Evolutionary conservation across 2,329 filamentous ascomycete genomes (phyloP).

Genomic region (Colletotrichum sp.): DNA sequence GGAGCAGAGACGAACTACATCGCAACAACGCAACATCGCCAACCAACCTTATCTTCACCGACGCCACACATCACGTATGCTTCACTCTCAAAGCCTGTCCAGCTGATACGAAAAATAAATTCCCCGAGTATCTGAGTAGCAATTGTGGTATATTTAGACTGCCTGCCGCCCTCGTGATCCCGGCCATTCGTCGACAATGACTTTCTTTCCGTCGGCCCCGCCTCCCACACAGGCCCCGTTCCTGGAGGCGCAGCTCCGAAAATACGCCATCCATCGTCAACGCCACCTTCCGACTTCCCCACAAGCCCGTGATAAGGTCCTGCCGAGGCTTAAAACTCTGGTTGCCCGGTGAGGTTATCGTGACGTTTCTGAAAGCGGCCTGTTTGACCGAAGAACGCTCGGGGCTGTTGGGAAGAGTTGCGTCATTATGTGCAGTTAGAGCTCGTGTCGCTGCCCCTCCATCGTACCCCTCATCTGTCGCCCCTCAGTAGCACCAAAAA

Average conservation of each 20-base stretch:
- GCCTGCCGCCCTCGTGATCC: background rate
- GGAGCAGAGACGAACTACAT: background rate
- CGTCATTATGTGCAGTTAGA: background rate
- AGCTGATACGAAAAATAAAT: background rate
- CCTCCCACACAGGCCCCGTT: background rate
- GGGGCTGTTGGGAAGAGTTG: background rate
- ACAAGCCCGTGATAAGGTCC: background rate
- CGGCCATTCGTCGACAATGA: background rate
- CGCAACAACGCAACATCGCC: background rate
- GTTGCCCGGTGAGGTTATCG: background rate
- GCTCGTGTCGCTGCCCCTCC: background rate
- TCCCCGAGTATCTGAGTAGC: background rate
- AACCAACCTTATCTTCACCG: background rate
- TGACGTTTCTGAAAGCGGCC: background rate
- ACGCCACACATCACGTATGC: background rate
- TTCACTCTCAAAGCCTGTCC: background rate
- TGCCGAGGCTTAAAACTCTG: background rate
- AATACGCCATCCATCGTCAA: slow-evolving; percentile 1
- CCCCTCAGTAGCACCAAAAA: background rate
- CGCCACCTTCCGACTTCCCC: slow-evolving; percentile 9
- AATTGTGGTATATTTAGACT: slow-evolving; percentile 15
- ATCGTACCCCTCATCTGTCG: background rate
- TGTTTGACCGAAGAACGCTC: background rate
- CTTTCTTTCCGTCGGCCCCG: background rate
- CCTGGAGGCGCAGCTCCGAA: slow-evolving; percentile 7